Base-by-base conservation (phyloP, 257 asterid species). In the Plantago ovata region DNA sequence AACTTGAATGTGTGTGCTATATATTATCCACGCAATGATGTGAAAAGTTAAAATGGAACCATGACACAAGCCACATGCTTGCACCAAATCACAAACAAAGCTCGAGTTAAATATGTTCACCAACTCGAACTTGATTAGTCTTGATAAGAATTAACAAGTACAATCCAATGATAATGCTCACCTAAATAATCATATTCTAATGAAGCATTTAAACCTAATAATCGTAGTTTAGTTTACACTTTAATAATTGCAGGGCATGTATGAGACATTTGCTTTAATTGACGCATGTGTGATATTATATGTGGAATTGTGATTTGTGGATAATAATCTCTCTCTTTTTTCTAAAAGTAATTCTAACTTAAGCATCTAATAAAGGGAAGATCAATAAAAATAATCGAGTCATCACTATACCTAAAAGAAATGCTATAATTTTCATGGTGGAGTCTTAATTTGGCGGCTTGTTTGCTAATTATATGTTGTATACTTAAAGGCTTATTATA, bases 11-110 rank as follows among this genome's bases (percentile, higher is more conserved):
- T n/a, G n/a, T n/a, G n/a, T n/a, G n/a, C n/a, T n/a, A n/a, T n/a
- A n/a, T n/a, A n/a, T 43, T 43, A 16, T 43, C 18, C 3, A 14
- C 14, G 16, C 8, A 13, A 14, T 43, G 15, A 43, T 43, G 21
- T 45, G 16, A 24, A 3, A 15, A 54, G 3, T 46, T 33, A 36
- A 13, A 62, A 33, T 10, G 44, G 49, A 28, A 13, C 42, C 19
- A 62, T 47, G 69, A 40, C 42, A 21, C 41, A 58, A 54, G 28
- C 39, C 64, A 28, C 61, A 67, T 42, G 68, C 58, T 43, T 15
- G 38, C 54, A 60, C 46, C 60, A 18, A 36, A 32, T 36, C 39
- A 13, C 9, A 56, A 38, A 40, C 62, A 56, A 19, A 28, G 38
- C 32, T 13, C 41, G 16, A 40, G 15, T 43, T 13, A n/a, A 50